Evolutionary conservation across 192 early-diverging fungal species (phyloP), one percentile per base, ranked within the genome.

Genomic region (Coemansia sp.): DNA sequence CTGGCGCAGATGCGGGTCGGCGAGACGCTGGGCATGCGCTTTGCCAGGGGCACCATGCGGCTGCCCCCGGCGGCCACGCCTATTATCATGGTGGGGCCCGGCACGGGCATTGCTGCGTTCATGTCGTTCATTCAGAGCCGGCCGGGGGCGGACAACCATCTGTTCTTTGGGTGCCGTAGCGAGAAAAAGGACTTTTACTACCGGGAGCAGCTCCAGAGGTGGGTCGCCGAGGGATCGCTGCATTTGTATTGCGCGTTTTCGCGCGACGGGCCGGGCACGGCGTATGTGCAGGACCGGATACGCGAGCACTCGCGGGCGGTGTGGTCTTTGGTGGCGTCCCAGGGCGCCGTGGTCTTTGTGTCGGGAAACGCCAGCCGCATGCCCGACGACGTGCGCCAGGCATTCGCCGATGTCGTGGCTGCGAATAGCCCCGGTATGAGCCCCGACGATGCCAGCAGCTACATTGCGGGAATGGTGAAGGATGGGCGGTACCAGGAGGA

Each of bases 41-140:
- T 92, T 64, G 78, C 84, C 12, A 71, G 76, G 14, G 93, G 93
- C 21, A 90, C 91, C 0, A 88, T 94, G 85, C 67, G 60, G 21
- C 71, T 90, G 59, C 90, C 94, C 21, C 77, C 84, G 19, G 67
- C 81, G 0, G 38, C 29, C 7, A 65, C 80, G 10, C 94, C 93
- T 2, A 48, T 91, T 0, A 89, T 97, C 36, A 88, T 93, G 62
- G 90, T 97, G 60, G 97, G 94, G 0, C 93, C 83, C 3, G 92
- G 92, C 6, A 98, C 96, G 0, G 96, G 96, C 19, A 85, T 99
- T 23, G 95, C 97, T 9, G 93, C 96, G 0, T 95, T 99, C 87
- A 86, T 94, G 67, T 78, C 93, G 29, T 88, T 96, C 48, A 63
- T 95, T 15, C 77, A 89, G 45, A 74, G 86, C 10, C 85, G 94